Evolutionary conservation across 2,329 filamentous ascomycete species (phyloP).

Genomic region (Volutella citrinella): DNA sequence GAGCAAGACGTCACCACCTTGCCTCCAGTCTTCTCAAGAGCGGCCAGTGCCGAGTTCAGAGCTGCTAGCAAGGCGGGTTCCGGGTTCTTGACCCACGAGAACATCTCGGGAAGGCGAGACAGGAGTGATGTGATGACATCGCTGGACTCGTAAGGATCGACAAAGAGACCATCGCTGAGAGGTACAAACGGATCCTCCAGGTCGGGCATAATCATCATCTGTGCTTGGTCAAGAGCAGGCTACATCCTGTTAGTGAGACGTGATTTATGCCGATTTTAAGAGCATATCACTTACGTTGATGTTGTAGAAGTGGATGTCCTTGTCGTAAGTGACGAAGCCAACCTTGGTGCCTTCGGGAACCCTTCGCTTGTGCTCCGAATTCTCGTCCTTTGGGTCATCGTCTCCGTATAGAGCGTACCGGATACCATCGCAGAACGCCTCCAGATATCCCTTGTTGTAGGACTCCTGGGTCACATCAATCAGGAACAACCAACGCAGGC

Average conservation of each 20-base stretch:
- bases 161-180: conserved; percentile 86
- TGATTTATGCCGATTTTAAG: neutral
- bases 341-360: conserved; percentile 81
- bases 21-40: conserved; percentile 81
- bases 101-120: conserved; percentile 77
- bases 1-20: conserved; percentile 88
- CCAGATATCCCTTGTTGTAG: conserved; percentile 84
- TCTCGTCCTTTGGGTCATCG: conserved; percentile 45
- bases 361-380: conserved; percentile 50
- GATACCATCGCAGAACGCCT: conserved; percentile 88
- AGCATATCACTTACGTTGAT: conserved; percentile 61
- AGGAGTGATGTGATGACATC: conserved; percentile 86
- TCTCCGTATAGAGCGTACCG: conserved; percentile 79
- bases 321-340: conserved; percentile 94
- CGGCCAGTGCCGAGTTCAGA: conserved; percentile 78
- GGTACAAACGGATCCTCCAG: conserved; percentile 95
- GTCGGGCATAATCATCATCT: conserved; percentile 99
- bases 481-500: conserved; percentile 82
- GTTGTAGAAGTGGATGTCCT: conserved; percentile 98
- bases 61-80: conserved; percentile 85
- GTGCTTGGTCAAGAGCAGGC: conserved; percentile 77
- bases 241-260: conserved; percentile 31
- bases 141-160: conserved; percentile 89
- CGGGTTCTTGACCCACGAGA: conserved; percentile 82
- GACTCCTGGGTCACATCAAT: conserved; percentile 93